Evolutionary conservation across 352 stramenopile species (phyloP).

Genomic region (Lagenidium giganteum): DNA sequence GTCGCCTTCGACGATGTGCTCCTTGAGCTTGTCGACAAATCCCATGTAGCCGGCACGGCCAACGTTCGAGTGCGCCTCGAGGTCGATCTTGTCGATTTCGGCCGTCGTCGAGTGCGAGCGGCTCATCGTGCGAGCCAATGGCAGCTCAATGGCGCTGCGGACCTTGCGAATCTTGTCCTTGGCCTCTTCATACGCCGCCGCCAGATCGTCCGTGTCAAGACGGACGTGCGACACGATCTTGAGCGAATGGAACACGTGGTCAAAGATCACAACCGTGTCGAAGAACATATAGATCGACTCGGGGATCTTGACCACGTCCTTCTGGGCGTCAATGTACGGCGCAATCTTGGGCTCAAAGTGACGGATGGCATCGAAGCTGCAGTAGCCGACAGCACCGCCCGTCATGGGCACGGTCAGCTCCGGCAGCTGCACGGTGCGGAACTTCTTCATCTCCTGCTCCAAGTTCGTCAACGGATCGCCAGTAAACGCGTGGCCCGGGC

Average conservation of each 20-base stretch:
- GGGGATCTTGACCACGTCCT: conserved; percentile 74
- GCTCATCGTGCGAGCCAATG: conserved; percentile 48
- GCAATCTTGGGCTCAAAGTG: conserved; percentile 86
- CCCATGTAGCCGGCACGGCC: conserved; percentile 81
- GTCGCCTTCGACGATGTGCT: conserved; percentile 86
- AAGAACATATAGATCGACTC: conserved; percentile 92
- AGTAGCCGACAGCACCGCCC: conserved; percentile 84
- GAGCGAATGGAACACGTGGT: conserved; percentile 88
- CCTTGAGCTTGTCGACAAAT: conserved; percentile 84
- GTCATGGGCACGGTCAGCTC: conserved; percentile 82
- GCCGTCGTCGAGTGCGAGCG: conserved; percentile 44
- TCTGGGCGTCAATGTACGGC: conserved; percentile 68
- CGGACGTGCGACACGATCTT: conserved; percentile 85
- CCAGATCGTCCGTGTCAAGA: conserved; percentile 61
- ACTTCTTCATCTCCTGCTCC: conserved; percentile 77
- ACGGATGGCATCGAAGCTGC: conserved; percentile 84
- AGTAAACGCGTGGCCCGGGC: conserved; percentile 43
- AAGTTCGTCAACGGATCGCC: conserved; percentile 75
- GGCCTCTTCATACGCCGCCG: conserved; percentile 61
- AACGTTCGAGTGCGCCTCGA: conserved; percentile 78
- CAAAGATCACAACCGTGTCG: conserved; percentile 86
- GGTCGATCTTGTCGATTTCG: conserved; percentile 39
- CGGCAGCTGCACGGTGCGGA: conserved; percentile 56
- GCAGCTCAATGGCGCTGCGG: conserved; percentile 53
- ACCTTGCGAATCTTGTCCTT: conserved; percentile 70